phyloP scores from a whole-genome alignment of 2,329 filamentous ascomycete genomes.

The Pyricularia sp. region DNA sequence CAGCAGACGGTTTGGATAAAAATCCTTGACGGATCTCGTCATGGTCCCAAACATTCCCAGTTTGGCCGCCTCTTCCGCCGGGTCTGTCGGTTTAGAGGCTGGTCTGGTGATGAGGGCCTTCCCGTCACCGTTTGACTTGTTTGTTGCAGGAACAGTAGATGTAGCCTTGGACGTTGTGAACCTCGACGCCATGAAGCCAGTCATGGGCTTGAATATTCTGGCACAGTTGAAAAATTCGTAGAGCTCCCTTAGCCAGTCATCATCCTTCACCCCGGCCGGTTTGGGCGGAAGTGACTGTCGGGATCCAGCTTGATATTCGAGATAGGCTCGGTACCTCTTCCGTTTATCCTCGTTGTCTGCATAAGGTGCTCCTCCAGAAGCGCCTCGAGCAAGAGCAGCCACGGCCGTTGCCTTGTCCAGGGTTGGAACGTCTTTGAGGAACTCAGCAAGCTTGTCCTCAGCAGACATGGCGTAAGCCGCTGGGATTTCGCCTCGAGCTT shows the following conservation, averaged over 20 bases:
- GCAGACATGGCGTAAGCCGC: slow-evolving; percentile 52
- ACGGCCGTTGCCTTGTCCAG: slow-evolving; percentile 59
- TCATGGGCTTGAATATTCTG: slow-evolving; percentile 80
- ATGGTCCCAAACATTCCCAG: slow-evolving; percentile 89
- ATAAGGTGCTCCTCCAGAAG: slow-evolving; percentile 67
- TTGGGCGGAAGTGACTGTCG: slow-evolving; percentile 44
- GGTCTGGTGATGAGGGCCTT: slow-evolving; percentile 34
- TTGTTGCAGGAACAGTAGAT: slow-evolving; percentile 1
- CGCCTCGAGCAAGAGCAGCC: slow-evolving; percentile 57
- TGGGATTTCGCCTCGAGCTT: slow-evolving; percentile 66
- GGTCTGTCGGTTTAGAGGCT: slow-evolving; percentile 54
- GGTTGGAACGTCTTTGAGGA: slow-evolving; percentile 50
- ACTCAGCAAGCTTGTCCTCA: slow-evolving; percentile 49
- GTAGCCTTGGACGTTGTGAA: slow-evolving; percentile 66
- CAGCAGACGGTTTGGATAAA: slow-evolving; percentile 74
- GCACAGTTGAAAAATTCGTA: slow-evolving; percentile 60
- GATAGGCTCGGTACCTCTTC: slow-evolving; percentile 69
- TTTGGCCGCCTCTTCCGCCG: slow-evolving; percentile 77
- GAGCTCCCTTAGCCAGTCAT: slow-evolving; percentile 75
- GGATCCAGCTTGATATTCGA: slow-evolving; percentile 66
- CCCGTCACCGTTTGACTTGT: slow-evolving; percentile 10
- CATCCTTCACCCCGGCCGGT: slow-evolving; percentile 35
- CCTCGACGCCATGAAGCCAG: slow-evolving; percentile 83
- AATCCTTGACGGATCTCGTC: slow-evolving; percentile 64
- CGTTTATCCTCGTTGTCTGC: slow-evolving; percentile 73